phyloP scores from a whole-genome alignment of 2,329 filamentous ascomycete species.

The Fusarium pilosicola region DNA sequence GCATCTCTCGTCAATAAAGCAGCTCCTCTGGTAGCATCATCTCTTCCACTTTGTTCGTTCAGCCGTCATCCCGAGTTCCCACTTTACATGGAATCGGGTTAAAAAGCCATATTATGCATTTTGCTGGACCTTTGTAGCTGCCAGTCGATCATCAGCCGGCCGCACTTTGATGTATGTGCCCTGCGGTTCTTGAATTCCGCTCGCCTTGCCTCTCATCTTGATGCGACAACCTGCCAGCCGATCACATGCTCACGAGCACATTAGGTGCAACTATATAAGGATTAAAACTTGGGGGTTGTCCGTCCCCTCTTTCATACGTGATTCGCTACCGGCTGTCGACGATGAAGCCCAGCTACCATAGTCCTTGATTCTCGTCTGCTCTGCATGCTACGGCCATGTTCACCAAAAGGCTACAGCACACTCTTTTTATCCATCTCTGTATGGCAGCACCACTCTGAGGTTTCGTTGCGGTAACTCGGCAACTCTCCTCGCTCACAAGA shows the following conservation, averaged over 20 bases:
- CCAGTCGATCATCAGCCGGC: neutral
- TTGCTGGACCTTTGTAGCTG: accelerated
- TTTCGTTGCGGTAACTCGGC: neutral
- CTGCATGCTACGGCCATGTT: neutral
- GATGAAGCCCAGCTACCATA: neutral
- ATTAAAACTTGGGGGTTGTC: accelerated
- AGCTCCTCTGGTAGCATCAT: neutral
- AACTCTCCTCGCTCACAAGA: neutral
- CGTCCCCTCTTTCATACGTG: neutral
- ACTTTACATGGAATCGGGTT: neutral
- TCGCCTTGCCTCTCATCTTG: neutral
- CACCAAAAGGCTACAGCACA: neutral
- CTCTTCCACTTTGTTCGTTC: neutral
- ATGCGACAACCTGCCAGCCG: neutral
- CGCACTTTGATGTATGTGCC: neutral
- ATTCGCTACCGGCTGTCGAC: neutral
- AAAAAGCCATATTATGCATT: neutral
- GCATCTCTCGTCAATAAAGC: neutral
- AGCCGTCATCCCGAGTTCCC: neutral
- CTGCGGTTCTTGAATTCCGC: neutral
- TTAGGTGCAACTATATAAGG: neutral
- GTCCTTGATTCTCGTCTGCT: neutral
- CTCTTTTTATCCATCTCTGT: neutral
- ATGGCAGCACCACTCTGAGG: neutral
- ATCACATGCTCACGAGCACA: accelerated